phyloP scores from a whole-genome alignment of 2,329 filamentous ascomycete species.

The Pyrenophora graminea region DNA sequence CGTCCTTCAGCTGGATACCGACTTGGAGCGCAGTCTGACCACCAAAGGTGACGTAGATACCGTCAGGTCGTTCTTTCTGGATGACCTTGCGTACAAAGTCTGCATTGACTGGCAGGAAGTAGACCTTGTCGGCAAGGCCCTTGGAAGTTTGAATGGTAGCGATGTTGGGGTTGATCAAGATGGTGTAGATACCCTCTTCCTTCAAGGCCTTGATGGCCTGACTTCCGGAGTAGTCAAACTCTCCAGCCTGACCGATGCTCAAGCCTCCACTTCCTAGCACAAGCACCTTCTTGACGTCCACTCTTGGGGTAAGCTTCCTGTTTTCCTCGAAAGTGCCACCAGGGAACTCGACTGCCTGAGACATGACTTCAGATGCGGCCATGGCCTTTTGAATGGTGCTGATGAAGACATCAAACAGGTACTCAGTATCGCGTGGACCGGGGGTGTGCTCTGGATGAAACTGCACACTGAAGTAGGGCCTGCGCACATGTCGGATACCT shows the following conservation, averaged over 20 bases:
- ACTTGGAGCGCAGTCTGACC: constrained; percentile 96
- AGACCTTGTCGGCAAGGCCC: constrained; percentile 96
- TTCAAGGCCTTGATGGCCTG: constrained; percentile 98
- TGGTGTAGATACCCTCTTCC: constrained; percentile 96
- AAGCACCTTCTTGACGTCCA: constrained; percentile 90
- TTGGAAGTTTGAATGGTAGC: constrained; percentile 99
- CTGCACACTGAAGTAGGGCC: constrained; percentile 98
- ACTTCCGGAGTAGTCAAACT: constrained; percentile 98
- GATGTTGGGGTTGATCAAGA: constrained; percentile 98
- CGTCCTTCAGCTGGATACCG: constrained; percentile 95
- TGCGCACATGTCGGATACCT: constrained; percentile 84
- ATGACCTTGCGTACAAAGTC: constrained; percentile 99
- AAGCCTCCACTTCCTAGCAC: constrained; percentile 93
- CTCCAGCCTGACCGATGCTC: constrained; percentile 95
- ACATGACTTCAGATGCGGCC: constrained; percentile 67
- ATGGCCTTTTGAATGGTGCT: constrained; percentile 76
- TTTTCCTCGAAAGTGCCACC: constrained; percentile 83
- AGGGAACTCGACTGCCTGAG: constrained; percentile 80
- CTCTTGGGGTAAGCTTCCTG: constrained; percentile 72
- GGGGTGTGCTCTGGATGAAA: constrained; percentile 98
- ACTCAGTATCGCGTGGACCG: constrained; percentile 93
- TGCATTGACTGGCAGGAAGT: constrained; percentile 95
- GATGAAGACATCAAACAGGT: constrained; percentile 96
- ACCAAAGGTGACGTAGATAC: constrained; percentile 97
- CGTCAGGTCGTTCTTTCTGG: constrained; percentile 88